phyloP scores from a whole-genome alignment of 192 early-diverging fungal species.

The Backusella parvicylindrica region DNA sequence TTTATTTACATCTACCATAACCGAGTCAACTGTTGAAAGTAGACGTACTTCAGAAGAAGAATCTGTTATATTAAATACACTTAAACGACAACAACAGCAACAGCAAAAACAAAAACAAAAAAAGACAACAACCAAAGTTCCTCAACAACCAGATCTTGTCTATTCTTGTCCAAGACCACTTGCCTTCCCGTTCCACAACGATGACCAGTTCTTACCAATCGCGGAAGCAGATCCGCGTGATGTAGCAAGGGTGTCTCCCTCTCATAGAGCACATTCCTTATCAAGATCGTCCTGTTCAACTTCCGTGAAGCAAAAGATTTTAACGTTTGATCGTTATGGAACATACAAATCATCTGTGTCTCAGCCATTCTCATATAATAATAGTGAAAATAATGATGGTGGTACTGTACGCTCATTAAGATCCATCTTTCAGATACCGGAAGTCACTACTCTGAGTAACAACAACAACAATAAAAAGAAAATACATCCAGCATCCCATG shows the following conservation, averaged over 20 bases:
- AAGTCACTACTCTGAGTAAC: background rate
- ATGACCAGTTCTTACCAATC: constrained; percentile 30
- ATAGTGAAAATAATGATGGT: background rate
- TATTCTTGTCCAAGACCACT: constrained; percentile 30
- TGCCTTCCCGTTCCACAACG: constrained; percentile 37
- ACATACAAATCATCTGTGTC: background rate
- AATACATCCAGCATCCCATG: background rate
- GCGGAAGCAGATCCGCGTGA: constrained; percentile 29
- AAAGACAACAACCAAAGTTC: background rate
- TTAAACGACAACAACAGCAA: background rate
- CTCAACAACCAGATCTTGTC: constrained; percentile 16
- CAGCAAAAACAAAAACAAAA: background rate
- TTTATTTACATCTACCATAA: background rate
- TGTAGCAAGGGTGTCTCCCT: constrained; percentile 12
- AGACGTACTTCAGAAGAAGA: background rate
- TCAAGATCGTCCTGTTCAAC: background rate
- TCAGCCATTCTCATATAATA: background rate
- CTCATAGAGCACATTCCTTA: background rate
- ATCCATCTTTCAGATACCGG: background rate
- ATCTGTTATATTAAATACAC: background rate
- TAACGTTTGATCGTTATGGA: background rate
- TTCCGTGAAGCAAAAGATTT: background rate
- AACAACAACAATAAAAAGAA: background rate
- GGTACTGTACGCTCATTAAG: constrained; percentile 11
- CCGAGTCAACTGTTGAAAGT: background rate